A percentile compares a stretch with the other conserved stretches of the same genome.
These are phyloP conservation scores for Telfairia occidentalis DNA, from an alignment of 331 rosid genomes.

Conservation along the genomic window DNA sequence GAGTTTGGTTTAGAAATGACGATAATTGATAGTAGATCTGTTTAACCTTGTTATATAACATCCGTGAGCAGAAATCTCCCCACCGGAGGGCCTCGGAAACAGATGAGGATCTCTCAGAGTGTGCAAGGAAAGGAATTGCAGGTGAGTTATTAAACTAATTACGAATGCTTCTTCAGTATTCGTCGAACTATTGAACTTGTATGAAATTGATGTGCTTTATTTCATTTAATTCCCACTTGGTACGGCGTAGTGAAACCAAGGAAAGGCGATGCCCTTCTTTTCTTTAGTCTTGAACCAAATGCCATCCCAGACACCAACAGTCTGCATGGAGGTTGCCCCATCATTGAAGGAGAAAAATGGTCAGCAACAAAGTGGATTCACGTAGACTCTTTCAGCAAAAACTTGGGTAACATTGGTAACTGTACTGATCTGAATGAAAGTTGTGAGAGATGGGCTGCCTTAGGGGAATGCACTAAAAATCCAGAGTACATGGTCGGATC, in stretches of 20 bases:
- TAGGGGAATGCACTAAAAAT: constrained; percentile 89
- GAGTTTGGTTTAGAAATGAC: not conserved
- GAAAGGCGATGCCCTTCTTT: constrained; percentile 84
- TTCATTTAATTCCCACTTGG: not conserved
- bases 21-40: not conserved
- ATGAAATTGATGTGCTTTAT: not conserved
- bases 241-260: constrained; percentile 52
- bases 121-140: constrained; percentile 85
- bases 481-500: constrained; percentile 85
- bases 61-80: constrained; percentile 39
- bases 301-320: constrained; percentile 58
- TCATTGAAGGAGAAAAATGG: constrained; percentile 89
- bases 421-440: constrained; percentile 60
- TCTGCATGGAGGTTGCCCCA: constrained; percentile 85
- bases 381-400: constrained; percentile 70
- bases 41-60: not conserved
- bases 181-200: not conserved
- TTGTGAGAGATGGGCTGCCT: constrained; percentile 92
- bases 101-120: constrained; percentile 57
- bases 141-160: constrained; percentile 30
- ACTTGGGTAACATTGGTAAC: constrained; percentile 32
- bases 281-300: constrained; percentile 68
- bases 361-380: constrained; percentile 96
- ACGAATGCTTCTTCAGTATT: not conserved
- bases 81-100: constrained; percentile 42